These are phyloP conservation scores for Ilyonectria destructans DNA, from an alignment of 2,329 filamentous ascomycete species.

Conservation along the genomic window DNA sequence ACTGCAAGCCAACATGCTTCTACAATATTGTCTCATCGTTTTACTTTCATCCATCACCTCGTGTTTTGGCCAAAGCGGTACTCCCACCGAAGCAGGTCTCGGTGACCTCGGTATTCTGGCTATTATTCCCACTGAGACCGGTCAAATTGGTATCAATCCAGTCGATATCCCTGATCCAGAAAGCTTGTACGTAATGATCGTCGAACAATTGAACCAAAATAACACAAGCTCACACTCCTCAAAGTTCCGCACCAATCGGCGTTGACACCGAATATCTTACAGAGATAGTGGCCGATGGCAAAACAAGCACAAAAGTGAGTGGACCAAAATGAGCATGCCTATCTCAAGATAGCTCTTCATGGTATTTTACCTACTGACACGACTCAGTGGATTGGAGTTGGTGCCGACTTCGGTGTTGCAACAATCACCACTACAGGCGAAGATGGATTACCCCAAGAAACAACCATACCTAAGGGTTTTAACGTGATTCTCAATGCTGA, in stretches of 20 bases:
- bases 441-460: neutral
- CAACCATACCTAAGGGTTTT: neutral
- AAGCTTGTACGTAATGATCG: conserved; percentile 5
- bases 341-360: neutral
- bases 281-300: neutral
- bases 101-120: neutral
- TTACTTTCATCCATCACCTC: neutral
- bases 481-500: neutral
- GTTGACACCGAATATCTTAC: conserved; percentile 10
- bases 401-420: neutral
- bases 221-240: neutral
- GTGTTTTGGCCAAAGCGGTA: neutral
- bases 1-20: neutral
- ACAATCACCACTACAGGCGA: neutral
- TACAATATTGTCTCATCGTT: neutral
- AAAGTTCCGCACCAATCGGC: conserved; percentile 5
- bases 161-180: conserved; percentile 6
- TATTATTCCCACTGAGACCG: conserved; percentile 4
- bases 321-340: neutral
- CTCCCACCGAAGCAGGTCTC: neutral
- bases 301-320: conserved; percentile 11
- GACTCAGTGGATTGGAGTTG: neutral
- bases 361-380: neutral
- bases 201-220: too few relatives aligned
- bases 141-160: conserved; percentile 20